These are phyloP conservation scores for Micractinium sp. DNA, from an alignment of 139 green algal species.

Conservation along the genomic window DNA sequence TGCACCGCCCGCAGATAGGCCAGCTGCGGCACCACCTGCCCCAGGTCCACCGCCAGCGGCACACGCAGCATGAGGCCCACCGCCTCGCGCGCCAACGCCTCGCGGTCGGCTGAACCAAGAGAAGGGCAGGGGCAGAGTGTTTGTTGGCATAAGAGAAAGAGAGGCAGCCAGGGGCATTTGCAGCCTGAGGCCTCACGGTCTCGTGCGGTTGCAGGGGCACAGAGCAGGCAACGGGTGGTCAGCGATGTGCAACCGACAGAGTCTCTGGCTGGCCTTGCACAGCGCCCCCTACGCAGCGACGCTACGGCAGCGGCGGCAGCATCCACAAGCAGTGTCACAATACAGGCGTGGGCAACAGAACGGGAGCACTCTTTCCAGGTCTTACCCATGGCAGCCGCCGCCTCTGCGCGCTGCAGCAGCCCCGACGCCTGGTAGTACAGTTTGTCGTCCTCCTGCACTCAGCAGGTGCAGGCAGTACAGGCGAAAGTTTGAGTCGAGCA, in stretches of 20 bases:
- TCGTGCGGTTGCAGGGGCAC: too few species aligned
- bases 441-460: conserved; percentile 65
- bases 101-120: conserved; percentile 50
- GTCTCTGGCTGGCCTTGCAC: too few species aligned
- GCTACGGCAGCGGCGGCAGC: too few species aligned
- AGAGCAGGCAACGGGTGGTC: too few species aligned
- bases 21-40: conserved; percentile 68
- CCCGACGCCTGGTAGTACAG: conserved; percentile 75
- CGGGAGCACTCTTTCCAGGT: neutral
- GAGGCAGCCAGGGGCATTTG: too few species aligned
- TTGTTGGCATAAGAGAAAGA: neutral
- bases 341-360: too few species aligned
- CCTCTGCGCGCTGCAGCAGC: conserved; percentile 48
- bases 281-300: too few species aligned
- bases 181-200: too few species aligned
- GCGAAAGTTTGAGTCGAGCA: too few species aligned
- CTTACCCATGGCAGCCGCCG: conserved; percentile 1
- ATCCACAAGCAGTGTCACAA: too few species aligned
- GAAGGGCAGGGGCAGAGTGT: neutral
- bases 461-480: too few species aligned
- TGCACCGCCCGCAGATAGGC: conserved; percentile 69
- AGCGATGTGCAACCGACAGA: too few species aligned
- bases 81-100: conserved; percentile 59
- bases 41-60: conserved; percentile 67
- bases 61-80: conserved; percentile 67